A percentile compares a stretch with the other conserved stretches of the same genome.
Conservation (phyloP, 345 rosid species). For the sweet orange (Citrus sinensis) region DVS_A1.0 CM039168.1:5996001-5996500, state of each 20-base stretch:
- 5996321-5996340: conserved; percentile 62
- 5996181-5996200: conserved; percentile 70
- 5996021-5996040: conserved; percentile 41
- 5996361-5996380: not conserved
- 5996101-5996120: not conserved
- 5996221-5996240: conserved; percentile 69
- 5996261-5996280: conserved; percentile 51
- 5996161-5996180: conserved; percentile 9
- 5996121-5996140: not conserved
- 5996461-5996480: conserved; percentile 35
- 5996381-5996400: not conserved
- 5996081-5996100: not conserved
- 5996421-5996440: not conserved
- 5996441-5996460: not conserved
- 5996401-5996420: too few relatives aligned
- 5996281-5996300: conserved; percentile 88
- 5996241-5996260: conserved; percentile 40
- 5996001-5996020: conserved; percentile 64
- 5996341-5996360: conserved; percentile 45
- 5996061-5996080: conserved; percentile 37
- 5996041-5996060: conserved; percentile 57
- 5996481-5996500: conserved; percentile 33
- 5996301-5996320: conserved; percentile 88
- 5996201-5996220: conserved; percentile 61
- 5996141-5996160: not conserved